These are phyloP conservation scores for Areca catechu DNA, from an alignment of 176 grass and related monocot genomes.

Conservation along the genomic window DNA sequence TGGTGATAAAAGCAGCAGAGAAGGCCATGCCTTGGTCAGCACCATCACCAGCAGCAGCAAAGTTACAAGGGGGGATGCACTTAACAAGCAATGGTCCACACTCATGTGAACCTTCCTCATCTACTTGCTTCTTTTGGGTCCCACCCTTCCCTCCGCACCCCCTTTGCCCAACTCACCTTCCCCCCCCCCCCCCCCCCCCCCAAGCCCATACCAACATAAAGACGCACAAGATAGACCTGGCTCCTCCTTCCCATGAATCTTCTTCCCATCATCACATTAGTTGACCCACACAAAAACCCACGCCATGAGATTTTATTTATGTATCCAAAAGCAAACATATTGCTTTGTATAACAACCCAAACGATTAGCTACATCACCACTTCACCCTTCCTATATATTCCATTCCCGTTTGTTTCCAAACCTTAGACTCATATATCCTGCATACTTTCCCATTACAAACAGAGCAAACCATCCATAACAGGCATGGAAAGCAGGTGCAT, in stretches of 20 bases:
- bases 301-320: too few species aligned
- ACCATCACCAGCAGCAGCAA: background rate
- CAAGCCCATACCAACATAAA: too few species aligned
- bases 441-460: too few species aligned
- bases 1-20: too few species aligned
- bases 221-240: background rate
- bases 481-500: conserved; percentile 1
- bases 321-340: too few species aligned
- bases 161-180: background rate
- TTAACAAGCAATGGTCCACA: conserved; percentile 18
- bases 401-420: too few species aligned
- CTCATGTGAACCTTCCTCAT: conserved; percentile 25
- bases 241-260: background rate
- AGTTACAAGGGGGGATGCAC: conserved; percentile 29
- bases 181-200: background rate
- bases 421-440: too few species aligned
- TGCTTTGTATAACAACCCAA: too few species aligned
- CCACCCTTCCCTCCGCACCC: too few species aligned
- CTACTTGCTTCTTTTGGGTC: conserved; percentile 11
- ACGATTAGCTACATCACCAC: too few species aligned
- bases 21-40: too few species aligned
- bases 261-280: background rate
- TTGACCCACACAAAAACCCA: background rate
- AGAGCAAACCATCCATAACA: too few species aligned
- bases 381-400: background rate